These are phyloP conservation scores for Leishmania amazonensis DNA, from an alignment of 208 protist species.

Conservation along the genomic window DNA sequence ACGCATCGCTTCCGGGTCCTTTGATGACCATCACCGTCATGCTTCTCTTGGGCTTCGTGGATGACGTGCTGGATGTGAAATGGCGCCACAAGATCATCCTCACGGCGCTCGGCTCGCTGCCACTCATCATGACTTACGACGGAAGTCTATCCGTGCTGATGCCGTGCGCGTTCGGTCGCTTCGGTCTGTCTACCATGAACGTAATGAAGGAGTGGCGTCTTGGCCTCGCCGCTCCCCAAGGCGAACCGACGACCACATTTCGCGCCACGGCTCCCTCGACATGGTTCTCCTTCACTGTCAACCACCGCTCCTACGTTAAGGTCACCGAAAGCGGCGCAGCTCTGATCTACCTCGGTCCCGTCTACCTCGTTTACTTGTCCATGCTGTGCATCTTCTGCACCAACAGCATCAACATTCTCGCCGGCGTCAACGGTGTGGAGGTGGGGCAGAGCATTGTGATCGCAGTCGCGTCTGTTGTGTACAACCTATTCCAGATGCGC, in stretches of 20 bases:
- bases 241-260: not conserved
- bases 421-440: slow-evolving; percentile 99
- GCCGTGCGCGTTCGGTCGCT: slow-evolving; percentile 55
- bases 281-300: slow-evolving; percentile 20
- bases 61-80: slow-evolving; percentile 99
- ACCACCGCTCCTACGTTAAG: slow-evolving; percentile 17
- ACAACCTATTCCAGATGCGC: slow-evolving; percentile 95
- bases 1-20: slow-evolving; percentile 60
- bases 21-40: slow-evolving; percentile 97
- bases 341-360: slow-evolving; percentile 81
- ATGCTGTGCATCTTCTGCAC: slow-evolving; percentile 98
- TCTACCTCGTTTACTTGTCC: slow-evolving; percentile 97
- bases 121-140: slow-evolving; percentile 93
- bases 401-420: slow-evolving; percentile 99
- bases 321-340: slow-evolving; percentile 15
- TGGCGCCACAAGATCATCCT: slow-evolving; percentile 98
- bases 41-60: slow-evolving; percentile 99
- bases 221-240: slow-evolving; percentile 5
- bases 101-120: slow-evolving; percentile 95
- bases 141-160: slow-evolving; percentile 91
- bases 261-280: not conserved
- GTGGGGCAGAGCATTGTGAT: slow-evolving; percentile 98
- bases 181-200: slow-evolving; percentile 23
- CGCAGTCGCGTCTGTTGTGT: slow-evolving; percentile 87
- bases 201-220: slow-evolving; percentile 13